These are phyloP conservation scores for Hirschioporus abietinus DNA, from an alignment of 768 basidiomycete species.

Conservation along the genomic window DNA sequence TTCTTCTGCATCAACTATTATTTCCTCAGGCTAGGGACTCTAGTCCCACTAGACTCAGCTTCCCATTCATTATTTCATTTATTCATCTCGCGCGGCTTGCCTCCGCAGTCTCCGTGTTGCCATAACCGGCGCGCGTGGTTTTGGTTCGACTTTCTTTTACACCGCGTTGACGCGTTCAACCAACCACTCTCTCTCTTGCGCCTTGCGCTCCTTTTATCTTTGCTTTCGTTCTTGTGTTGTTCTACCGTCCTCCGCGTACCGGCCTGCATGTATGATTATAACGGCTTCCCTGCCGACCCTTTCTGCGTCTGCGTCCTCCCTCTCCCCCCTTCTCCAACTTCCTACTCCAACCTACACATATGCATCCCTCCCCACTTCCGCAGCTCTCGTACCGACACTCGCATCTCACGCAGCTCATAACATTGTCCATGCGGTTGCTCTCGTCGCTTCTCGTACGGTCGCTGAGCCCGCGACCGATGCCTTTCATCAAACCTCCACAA, in stretches of 20 bases:
- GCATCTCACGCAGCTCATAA: neutral
- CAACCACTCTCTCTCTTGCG: neutral
- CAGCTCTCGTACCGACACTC: neutral
- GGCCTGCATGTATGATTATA: neutral
- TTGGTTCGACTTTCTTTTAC: neutral
- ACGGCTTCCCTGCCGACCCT: neutral
- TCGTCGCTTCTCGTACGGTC: conserved; percentile 16
- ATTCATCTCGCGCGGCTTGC: neutral
- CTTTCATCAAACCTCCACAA: conserved; percentile 7
- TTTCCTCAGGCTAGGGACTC: neutral
- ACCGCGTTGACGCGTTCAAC: neutral
- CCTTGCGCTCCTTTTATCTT: neutral
- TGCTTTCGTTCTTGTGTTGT: neutral
- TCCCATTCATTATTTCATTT: neutral
- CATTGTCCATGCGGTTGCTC: neutral
- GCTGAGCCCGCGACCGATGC: conserved; percentile 18
- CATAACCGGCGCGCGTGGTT: neutral
- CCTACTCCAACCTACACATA: neutral
- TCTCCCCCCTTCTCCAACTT: neutral
- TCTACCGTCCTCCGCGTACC: neutral
- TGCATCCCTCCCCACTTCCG: neutral
- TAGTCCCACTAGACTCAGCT: neutral
- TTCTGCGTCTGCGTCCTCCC: neutral
- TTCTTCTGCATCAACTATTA: neutral
- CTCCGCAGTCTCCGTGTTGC: conserved; percentile 1